Percentiles rank a stretch among this genome's conserved stretches.
Evolutionary conservation across 768 basidiomycete genomes (phyloP).

Genomic region (Xerocomus brunneocitrinus): DNA sequence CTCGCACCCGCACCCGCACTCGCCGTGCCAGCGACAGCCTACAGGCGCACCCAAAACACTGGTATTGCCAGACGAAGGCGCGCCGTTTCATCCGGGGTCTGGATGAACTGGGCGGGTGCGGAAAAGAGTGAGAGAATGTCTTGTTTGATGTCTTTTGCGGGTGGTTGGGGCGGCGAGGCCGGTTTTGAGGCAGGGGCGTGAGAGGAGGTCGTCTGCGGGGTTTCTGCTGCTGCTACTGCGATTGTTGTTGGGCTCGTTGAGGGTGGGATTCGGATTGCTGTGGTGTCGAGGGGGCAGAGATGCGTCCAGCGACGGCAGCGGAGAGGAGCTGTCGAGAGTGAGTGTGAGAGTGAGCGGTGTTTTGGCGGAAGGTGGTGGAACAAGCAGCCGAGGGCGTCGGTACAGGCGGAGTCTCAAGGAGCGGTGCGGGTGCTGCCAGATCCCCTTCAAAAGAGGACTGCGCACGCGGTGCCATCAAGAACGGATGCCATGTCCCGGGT

Average conservation of each 20-base stretch:
- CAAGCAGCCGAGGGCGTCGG: neutral
- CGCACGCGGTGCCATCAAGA: conserved; percentile 51
- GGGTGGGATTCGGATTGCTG: conserved; percentile 11
- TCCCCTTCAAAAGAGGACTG: conserved; percentile 12
- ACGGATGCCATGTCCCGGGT: conserved; percentile 40
- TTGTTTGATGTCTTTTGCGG: conserved; percentile 72
- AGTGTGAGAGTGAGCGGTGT: conserved; percentile 8
- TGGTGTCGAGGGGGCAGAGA: conserved; percentile 7
- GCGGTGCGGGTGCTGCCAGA: neutral
- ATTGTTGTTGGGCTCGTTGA: conserved; percentile 19
- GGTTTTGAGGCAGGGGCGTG: conserved; percentile 40
- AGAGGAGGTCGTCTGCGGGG: conserved; percentile 65
- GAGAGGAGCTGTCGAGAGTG: conserved; percentile 29
- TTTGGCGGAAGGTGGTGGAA: conserved; percentile 20
- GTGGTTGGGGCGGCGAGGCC: conserved; percentile 27
- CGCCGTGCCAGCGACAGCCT: conserved; percentile 1
- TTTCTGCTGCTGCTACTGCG: conserved; percentile 23
- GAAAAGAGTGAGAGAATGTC: conserved; percentile 85
- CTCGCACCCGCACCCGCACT: neutral
- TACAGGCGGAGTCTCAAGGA: conserved; percentile 8
- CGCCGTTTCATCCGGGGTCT: conserved; percentile 27
- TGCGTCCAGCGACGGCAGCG: conserved; percentile 37
- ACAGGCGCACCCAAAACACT: conserved; percentile 34
- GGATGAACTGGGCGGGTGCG: conserved; percentile 20
- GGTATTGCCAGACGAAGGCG: conserved; percentile 22